Percentiles rank a stretch among this genome's conserved stretches.
Evolutionary conservation across 2,329 filamentous ascomycete genomes (phyloP).

Genomic region (Cryphonectria nitschkei): DNA sequence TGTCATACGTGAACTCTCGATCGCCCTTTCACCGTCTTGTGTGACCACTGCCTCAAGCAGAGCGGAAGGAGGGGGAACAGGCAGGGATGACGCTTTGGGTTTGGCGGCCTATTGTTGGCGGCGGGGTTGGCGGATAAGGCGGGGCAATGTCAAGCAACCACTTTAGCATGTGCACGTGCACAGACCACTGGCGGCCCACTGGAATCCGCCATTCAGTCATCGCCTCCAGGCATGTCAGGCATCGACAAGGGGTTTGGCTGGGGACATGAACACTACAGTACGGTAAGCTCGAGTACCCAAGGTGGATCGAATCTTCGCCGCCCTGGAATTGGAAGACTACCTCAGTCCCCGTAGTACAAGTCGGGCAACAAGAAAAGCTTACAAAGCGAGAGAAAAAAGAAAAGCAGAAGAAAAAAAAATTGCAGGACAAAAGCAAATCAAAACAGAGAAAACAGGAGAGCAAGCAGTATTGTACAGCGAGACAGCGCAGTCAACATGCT

Average conservation of each 20-base stretch:
- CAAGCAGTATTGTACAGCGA: not conserved
- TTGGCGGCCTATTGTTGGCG: not conserved
- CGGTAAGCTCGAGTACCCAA: not conserved
- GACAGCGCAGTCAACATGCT: not conserved
- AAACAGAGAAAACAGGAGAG: not conserved
- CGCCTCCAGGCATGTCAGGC: not conserved
- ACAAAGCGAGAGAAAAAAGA: not conserved
- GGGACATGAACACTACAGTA: not conserved
- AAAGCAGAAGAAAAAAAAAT: not conserved
- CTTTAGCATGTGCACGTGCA: slow-evolving; percentile 9
- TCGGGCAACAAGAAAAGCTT: not conserved
- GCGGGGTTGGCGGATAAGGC: slow-evolving; percentile 2
- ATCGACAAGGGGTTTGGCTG: not conserved
- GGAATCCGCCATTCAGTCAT: not conserved
- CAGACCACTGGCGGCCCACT: slow-evolving; percentile 5
- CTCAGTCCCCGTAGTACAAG: not conserved
- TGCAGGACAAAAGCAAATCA: not conserved
- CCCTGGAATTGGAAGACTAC: not conserved
- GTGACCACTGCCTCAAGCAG: not conserved
- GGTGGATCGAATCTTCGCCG: not conserved
- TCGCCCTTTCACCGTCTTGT: not conserved
- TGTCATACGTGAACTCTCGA: not conserved
- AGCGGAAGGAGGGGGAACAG: not conserved
- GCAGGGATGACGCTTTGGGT: not conserved
- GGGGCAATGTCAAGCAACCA: slow-evolving; percentile 8